Base-by-base conservation (phyloP, 495 filamentous ascomycete species). In the Pseudomonodictys pantanalensis region DNA sequence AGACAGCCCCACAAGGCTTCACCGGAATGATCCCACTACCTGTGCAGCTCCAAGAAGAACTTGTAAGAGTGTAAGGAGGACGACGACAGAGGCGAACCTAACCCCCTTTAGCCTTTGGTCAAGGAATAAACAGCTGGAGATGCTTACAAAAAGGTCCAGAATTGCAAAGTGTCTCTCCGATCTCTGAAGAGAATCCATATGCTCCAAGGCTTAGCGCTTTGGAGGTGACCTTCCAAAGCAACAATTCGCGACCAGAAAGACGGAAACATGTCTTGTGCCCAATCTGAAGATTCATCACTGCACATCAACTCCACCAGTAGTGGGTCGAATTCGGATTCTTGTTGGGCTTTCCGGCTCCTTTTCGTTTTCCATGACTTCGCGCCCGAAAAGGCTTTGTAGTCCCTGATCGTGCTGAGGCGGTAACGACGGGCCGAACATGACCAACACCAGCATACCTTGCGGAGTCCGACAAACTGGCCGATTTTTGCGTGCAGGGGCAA, bases 141-240 rank as follows among this genome's bases (percentile, higher is more conserved):
- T 24, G 49, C 59, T 56, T 47, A 62, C 59, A 56, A 35, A 46
- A 62, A 62, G 1, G 59, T 56, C 51, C 52, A 62, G 35, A 62
- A 62, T 35, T 62, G 52, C 10, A 56, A 30, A n/a, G 51, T 62
- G 17, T 56, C 59, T 30, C 51, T 55, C 43, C 51, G 51, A 30
- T 62, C 59, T 1, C 59, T 51, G 24, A 62, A 62, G 17, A 62
- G 38, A 35, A 62, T 56, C 52, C 51, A 62, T n/a, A 62, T 56
- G 26, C 44, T 56, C 59, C 59, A 62, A 28, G 52, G 59, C 42
- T 52, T 56, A 5, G 59, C 44, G 20, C 20, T 17, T 32, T 62
- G 43, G 10, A 62, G 59, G 47, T 56, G 52, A 18, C 50, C 59
- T 17, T 56, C 59, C 25, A 62, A 20, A 8, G 38, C 33, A 6